Evolutionary conservation across 495 filamentous ascomycete species (phyloP).

Genomic region (Lophiotrema nucula): DNA sequence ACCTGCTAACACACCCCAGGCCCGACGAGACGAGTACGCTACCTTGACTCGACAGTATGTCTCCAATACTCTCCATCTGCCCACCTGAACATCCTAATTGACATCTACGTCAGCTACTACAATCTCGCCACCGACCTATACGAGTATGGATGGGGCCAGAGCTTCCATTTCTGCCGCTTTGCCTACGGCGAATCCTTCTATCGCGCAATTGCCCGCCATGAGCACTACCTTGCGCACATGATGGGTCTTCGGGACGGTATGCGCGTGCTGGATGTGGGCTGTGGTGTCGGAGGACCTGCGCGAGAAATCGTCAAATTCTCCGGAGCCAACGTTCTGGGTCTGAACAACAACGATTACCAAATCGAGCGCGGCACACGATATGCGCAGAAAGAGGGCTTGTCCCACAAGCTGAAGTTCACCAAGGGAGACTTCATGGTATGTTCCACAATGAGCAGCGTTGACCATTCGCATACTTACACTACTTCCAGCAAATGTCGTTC

Average conservation of each 20-base stretch:
- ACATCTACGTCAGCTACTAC: slow-evolving; percentile 90
- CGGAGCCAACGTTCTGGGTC: slow-evolving; percentile 80
- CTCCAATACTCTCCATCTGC: not conserved
- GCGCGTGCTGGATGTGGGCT: slow-evolving; percentile 94
- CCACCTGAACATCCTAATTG: no score
- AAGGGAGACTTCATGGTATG: slow-evolving; percentile 97
- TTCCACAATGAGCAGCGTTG: not conserved
- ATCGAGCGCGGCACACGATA: slow-evolving; percentile 91
- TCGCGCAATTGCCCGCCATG: slow-evolving; percentile 94
- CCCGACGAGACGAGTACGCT: slow-evolving; percentile 86
- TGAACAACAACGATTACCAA: slow-evolving; percentile 99
- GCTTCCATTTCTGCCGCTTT: slow-evolving; percentile 98
- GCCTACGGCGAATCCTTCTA: slow-evolving; percentile 82
- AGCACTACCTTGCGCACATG: slow-evolving; percentile 93
- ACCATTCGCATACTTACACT: slow-evolving; percentile 2
- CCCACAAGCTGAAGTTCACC: slow-evolving; percentile 78
- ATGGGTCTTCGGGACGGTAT: slow-evolving; percentile 83
- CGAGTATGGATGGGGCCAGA: slow-evolving; percentile 94
- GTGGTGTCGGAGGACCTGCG: slow-evolving; percentile 96
- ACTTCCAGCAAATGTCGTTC: slow-evolving; percentile 85
- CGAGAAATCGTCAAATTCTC: slow-evolving; percentile 96
- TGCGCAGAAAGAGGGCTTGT: slow-evolving; percentile 75
- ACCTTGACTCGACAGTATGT: slow-evolving; percentile 90
- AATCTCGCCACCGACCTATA: slow-evolving; percentile 97
- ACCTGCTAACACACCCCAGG: slow-evolving; percentile 45